Evolutionary conservation across 805 yeast species (phyloP).

Genomic region (Starmerella floricola): DNA sequence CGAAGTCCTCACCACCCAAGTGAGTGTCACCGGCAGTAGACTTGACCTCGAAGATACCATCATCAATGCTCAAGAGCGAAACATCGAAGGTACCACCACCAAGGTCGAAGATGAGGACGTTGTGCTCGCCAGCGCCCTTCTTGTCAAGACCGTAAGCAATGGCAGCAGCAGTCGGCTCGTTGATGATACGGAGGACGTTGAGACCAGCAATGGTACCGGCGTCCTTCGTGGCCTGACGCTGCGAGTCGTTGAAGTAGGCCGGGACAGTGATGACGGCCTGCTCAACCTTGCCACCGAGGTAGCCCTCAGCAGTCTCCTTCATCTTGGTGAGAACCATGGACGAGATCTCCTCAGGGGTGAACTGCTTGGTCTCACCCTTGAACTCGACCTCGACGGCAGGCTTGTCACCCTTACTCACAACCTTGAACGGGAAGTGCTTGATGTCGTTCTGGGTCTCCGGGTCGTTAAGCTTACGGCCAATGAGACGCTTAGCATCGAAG

Average conservation of each 20-base stretch:
- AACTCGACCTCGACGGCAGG: conserved; percentile 79
- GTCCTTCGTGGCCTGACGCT: conserved; percentile 96
- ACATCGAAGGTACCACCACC: conserved; percentile 99
- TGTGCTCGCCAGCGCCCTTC: conserved; percentile 62
- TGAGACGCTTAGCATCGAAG: conserved; percentile 90
- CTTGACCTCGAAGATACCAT: conserved; percentile 93
- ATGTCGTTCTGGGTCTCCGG: conserved; percentile 66
- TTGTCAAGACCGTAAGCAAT: conserved; percentile 87
- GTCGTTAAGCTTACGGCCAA: conserved; percentile 72
- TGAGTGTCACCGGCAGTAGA: conserved; percentile 87
- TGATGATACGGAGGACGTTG: conserved; percentile 86
- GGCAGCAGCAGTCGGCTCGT: conserved; percentile 98
- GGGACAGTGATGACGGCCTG: conserved; percentile 96
- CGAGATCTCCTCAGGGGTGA: conserved; percentile 90
- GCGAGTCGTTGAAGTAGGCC: conserved; percentile 94
- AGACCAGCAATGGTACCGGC: conserved; percentile 95
- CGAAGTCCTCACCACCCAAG: conserved; percentile 99
- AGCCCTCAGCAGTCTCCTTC: conserved; percentile 89
- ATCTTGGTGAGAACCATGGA: conserved; percentile 85
- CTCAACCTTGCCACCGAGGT: conserved; percentile 68
- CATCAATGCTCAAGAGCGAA: conserved; percentile 81
- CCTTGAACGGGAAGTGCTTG: conserved; percentile 82
- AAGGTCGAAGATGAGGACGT: conserved; percentile 84
- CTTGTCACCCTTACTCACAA: conserved; percentile 67
- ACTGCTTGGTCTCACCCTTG: conserved; percentile 74